phyloP scores from a whole-genome alignment of 2,329 filamentous ascomycete species.

The Drechslera avenae region DNA sequence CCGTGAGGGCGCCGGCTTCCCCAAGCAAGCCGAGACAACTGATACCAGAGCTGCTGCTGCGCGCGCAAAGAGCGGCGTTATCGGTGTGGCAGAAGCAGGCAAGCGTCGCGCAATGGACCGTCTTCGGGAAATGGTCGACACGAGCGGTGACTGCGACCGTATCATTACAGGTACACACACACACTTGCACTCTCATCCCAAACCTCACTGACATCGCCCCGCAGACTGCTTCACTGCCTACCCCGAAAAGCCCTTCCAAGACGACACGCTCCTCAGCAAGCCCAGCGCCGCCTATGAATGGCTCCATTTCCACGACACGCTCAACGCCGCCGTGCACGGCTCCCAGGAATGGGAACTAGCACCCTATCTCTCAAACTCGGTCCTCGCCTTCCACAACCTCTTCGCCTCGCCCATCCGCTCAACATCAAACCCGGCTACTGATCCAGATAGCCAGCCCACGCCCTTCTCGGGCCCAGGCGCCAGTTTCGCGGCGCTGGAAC shows the following conservation, averaged over 20 bases:
- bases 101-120: constrained; percentile 76
- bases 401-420: constrained; percentile 71
- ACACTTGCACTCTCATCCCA: too few relatives aligned
- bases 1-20: constrained; percentile 77
- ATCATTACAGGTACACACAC: constrained; percentile 64
- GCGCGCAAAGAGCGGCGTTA: constrained; percentile 50
- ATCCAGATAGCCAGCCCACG: constrained; percentile 55
- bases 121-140: constrained; percentile 76
- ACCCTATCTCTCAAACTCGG: constrained; percentile 83
- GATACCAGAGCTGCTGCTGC: constrained; percentile 60
- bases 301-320: constrained; percentile 88
- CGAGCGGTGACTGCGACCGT: constrained; percentile 76
- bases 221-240: constrained; percentile 82
- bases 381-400: constrained; percentile 87
- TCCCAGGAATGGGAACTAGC: constrained; percentile 91
- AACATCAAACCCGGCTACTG: constrained; percentile 47
- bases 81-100: constrained; percentile 73
- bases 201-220: constrained; percentile 13
- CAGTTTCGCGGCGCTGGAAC: constrained; percentile 80
- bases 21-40: constrained; percentile 59
- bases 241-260: constrained; percentile 86
- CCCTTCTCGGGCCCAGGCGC: constrained; percentile 85
- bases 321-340: constrained; percentile 78
- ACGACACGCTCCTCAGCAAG: constrained; percentile 88
- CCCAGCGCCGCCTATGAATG: constrained; percentile 88